Evolutionary conservation across 805 yeast genomes (phyloP), one percentile per base, ranked within the genome.

Genomic region (Clavispora santaluciae): DNA sequence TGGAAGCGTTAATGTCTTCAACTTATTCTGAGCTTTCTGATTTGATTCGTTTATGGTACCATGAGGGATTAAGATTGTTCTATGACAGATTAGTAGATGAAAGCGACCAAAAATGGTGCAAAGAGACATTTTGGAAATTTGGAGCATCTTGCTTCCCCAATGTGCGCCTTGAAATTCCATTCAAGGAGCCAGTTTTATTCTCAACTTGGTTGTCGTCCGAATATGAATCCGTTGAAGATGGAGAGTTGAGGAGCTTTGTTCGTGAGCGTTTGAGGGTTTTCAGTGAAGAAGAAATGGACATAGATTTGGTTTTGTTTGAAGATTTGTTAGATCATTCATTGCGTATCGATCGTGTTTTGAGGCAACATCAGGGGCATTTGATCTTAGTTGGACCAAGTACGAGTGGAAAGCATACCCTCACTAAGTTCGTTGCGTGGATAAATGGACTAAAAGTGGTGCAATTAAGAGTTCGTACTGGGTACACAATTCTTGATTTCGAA

Each of bases 371-470:
- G 54, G 98, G 98, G 0, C 98, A 91, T 59, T 60, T 86, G 70
- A 86, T 91, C 48, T 57, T 91, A 29, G 83, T 86, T 16, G 98
- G 97, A 0, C 78, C 86, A 1, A 75, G 87, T 40, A 76, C 95
- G 1, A 78, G 89, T 49, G 97, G 97, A 1, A 86, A 86, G 57
- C 74, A 87, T 0, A 81, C 90, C 0, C 54, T 89, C 40, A 70
- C 85, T 0, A 76, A 79, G 46, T 91, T 91, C 70, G 96, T 86
- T 4, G 79, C 95, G 0, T 91, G 98, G 98, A 77, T 89, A 64
- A 85, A 86, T 57, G 96, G 96, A 0, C 55, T 86, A 15, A 73
- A 68, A 21, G 70, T 80, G 0, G 63, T 72, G 15, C 86, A 81
- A 45, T 68, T 91, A 25, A 66, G 64, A 28, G 83, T 84, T 0